Evolutionary conservation across 2,329 filamentous ascomycete species (phyloP), one percentile per base, ranked within the genome.

Genomic region (Escovopsis sp.): DNA sequence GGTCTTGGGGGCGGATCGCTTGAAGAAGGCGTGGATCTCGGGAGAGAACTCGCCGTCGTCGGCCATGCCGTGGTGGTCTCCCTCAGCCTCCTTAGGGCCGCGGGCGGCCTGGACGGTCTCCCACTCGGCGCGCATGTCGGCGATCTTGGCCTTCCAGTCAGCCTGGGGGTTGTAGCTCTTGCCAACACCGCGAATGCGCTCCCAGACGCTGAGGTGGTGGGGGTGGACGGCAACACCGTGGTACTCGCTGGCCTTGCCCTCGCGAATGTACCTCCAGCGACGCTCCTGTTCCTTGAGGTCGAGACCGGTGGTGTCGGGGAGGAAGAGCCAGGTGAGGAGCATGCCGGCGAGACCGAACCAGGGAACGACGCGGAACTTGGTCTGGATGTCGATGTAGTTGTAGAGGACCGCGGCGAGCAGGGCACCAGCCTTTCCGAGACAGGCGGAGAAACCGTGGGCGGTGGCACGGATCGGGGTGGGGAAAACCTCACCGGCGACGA

Each of bases 281-380:
- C 89, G 84, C 66, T 96, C 89, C 66, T 95, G 88, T 64, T 96
- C 89, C 71, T 94, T 94, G 48, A 96, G 78, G 58, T 96, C 89
- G 33, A 96, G 81, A 43, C 89, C 89, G 9, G 88, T 95, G 53
- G 89, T 96, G 59, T 96, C 89, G n/a, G 89, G 89, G 29, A 96
- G 79, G 72, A 86, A 96, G 53, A 93, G 50, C 50, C 67, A 79
- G 35, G 88, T 95, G 45, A 95, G 62, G 25, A 95, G 51, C 66
- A 91, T 84, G 51, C 89, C 89, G 13, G 70, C 79, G 13, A 95
- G 79, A 57, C 89, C 89, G 60, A 94, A 95, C 89, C 89, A 95
- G 15, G 89, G 87, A 1, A 95, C 86, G 35, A 95, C 78, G 61
- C 88, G 79, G 68, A 95, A 95, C 61, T 89, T 91, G 47, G 73